phyloP scores from a whole-genome alignment of 331 rosid species.

The Rhamnella rubrinervis region DNA sequence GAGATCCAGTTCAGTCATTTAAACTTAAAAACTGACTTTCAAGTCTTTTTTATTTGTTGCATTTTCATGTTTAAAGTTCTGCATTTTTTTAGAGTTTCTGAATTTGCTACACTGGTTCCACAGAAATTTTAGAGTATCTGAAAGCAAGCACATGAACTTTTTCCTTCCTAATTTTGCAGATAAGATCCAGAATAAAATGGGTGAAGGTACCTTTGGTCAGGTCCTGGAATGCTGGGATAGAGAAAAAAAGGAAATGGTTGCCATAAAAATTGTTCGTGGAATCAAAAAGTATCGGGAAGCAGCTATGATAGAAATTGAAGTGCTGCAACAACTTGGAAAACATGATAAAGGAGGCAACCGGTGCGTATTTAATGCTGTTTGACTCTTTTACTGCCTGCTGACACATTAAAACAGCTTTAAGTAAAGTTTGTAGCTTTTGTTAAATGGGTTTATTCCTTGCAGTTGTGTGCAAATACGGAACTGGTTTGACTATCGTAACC shows the following conservation, averaged over 20 bases:
- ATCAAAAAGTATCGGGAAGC: constrained; percentile 87
- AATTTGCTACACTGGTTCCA: not conserved
- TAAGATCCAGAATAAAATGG: constrained; percentile 88
- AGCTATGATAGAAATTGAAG: constrained; percentile 94
- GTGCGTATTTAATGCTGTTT: constrained; percentile 44
- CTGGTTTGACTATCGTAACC: constrained; percentile 99
- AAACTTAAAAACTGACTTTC: no score
- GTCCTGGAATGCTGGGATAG: constrained; percentile 98
- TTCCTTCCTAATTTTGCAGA: constrained; percentile 41
- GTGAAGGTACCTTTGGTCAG: constrained; percentile 98
- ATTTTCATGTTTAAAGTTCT: no score
- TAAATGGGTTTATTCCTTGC: constrained; percentile 95
- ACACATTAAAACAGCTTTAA: constrained; percentile 13
- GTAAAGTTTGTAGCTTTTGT: constrained; percentile 42
- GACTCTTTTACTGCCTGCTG: not conserved
- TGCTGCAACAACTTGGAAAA: constrained; percentile 88
- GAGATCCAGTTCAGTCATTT: no score
- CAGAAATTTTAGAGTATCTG: not conserved
- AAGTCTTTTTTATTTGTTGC: no score
- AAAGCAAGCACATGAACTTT: not conserved
- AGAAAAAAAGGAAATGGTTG: constrained; percentile 89
- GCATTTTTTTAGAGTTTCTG: not conserved
- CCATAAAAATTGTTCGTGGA: constrained; percentile 91
- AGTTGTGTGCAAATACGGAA: constrained; percentile 99
- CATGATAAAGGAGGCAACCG: constrained; percentile 90